A percentile compares a stretch with the other conserved stretches of the same genome.
Conservation (phyloP, 2,329 filamentous ascomycete species). For the Cladophialophora immunda region DNA sequence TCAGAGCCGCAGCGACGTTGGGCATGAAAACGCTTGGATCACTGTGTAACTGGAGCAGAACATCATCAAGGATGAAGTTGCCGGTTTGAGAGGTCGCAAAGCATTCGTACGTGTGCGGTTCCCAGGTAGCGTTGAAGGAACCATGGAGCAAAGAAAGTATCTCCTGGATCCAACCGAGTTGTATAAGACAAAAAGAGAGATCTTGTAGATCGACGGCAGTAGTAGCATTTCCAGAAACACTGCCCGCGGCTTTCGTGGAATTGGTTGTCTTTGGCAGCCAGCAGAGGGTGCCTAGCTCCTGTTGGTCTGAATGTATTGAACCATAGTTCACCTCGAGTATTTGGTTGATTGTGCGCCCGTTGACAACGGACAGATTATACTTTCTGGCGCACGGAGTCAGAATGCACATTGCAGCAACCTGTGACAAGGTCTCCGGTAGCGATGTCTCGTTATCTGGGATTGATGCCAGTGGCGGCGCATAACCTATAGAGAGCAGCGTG, state of each 20-base stretch:
- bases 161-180: neutral
- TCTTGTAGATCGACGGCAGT: neutral
- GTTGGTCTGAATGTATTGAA: neutral
- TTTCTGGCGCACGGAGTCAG: conserved; percentile 1
- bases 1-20: conserved; percentile 9
- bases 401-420: neutral
- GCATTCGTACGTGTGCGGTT: neutral
- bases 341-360: neutral
- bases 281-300: neutral
- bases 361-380: conserved; percentile 5
- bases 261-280: neutral
- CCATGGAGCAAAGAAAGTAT: conserved; percentile 1
- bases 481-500: neutral
- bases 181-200: neutral
- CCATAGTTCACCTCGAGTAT: conserved; percentile 2
- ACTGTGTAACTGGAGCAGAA: neutral
- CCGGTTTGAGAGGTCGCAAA: neutral
- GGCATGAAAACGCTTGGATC: conserved; percentile 3
- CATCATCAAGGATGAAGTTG: conserved; percentile 11
- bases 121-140: neutral
- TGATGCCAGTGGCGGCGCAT: neutral
- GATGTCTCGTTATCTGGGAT: neutral
- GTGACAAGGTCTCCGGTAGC: neutral
- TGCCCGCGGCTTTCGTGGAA: neutral
- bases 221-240: neutral